phyloP scores from a whole-genome alignment of 2,329 filamentous ascomycete genomes.

The Furcasterigmium furcatum region DNA sequence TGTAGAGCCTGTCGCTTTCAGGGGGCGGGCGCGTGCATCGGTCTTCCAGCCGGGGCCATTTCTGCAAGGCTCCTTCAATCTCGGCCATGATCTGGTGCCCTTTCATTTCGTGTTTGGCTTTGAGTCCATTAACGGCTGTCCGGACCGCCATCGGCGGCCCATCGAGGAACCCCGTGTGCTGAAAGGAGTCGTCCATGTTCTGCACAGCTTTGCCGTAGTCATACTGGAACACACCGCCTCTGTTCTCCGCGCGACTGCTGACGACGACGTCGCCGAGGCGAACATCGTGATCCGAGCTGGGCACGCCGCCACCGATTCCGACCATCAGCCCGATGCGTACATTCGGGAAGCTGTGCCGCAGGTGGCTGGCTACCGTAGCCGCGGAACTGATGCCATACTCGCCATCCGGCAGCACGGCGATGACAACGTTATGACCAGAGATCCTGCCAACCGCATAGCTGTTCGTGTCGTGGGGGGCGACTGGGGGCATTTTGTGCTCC shows the following conservation, averaged over 20 bases:
- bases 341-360: constrained; percentile 24
- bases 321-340: constrained; percentile 26
- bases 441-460: constrained; percentile 13
- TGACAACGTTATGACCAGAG: constrained; percentile 14
- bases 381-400: constrained; percentile 11
- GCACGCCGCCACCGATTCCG: constrained; percentile 30
- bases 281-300: constrained; percentile 28
- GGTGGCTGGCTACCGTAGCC: constrained; percentile 17
- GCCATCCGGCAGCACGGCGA: constrained; percentile 12
- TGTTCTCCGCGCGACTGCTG: not conserved
- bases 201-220: constrained; percentile 19
- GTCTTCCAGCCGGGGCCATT: constrained; percentile 5
- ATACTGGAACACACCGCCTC: constrained; percentile 19
- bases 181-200: constrained; percentile 4
- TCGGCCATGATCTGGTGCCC: constrained; percentile 11
- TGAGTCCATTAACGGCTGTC: constrained; percentile 8
- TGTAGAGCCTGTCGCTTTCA: constrained; percentile 2
- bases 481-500: not conserved
- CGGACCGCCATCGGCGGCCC: constrained; percentile 12
- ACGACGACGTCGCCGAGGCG: constrained; percentile 16
- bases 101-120: constrained; percentile 4
- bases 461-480: constrained; percentile 8
- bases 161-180: constrained; percentile 10
- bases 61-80: constrained; percentile 3
- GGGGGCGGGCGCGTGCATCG: constrained; percentile 8